Evolutionary conservation across 73 alveolate genomes (phyloP).

Genomic region (Symbiodinium pilosum): DNA sequence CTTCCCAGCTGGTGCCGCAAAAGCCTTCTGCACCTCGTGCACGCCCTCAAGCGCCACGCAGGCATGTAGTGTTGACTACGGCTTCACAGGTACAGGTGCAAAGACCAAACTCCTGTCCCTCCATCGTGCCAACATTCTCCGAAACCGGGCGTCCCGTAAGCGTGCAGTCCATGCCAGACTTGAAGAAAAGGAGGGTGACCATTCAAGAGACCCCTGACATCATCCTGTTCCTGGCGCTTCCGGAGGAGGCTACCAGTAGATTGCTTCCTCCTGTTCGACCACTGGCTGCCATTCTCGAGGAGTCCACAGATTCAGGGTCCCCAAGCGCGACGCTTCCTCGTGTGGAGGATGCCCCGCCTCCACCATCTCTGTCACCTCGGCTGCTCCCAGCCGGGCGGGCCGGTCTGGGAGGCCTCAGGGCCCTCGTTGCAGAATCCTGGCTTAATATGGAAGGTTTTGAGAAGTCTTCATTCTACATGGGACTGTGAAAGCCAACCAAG

Average conservation of each 20-base stretch:
- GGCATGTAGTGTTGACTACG: not conserved
- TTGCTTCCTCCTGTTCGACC: no score
- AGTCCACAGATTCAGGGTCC: not conserved
- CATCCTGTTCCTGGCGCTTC: not conserved
- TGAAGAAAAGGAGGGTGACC: not conserved
- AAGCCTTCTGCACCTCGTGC: not conserved
- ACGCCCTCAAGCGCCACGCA: not conserved
- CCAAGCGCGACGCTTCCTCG: not conserved
- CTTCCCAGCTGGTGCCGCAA: not conserved
- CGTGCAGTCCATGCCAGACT: not conserved
- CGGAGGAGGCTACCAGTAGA: not conserved
- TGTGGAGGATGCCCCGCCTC: not conserved
- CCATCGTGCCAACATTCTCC: not conserved
- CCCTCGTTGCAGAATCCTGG: not conserved
- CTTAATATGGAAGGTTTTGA: no score
- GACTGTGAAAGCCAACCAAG: no score
- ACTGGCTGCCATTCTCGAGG: not conserved
- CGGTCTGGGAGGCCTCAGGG: not conserved
- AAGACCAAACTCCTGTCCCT: not conserved
- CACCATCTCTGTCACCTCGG: not conserved
- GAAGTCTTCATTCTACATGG: no score
- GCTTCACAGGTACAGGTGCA: not conserved
- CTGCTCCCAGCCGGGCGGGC: no score
- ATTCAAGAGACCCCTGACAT: not conserved
- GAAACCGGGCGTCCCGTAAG: not conserved